Percentiles rank a stretch among this genome's conserved stretches.
These are phyloP conservation scores for Apophysomyces elegans DNA, from an alignment of 371 early-diverging fungal species.

Conservation along the genomic window DNA sequence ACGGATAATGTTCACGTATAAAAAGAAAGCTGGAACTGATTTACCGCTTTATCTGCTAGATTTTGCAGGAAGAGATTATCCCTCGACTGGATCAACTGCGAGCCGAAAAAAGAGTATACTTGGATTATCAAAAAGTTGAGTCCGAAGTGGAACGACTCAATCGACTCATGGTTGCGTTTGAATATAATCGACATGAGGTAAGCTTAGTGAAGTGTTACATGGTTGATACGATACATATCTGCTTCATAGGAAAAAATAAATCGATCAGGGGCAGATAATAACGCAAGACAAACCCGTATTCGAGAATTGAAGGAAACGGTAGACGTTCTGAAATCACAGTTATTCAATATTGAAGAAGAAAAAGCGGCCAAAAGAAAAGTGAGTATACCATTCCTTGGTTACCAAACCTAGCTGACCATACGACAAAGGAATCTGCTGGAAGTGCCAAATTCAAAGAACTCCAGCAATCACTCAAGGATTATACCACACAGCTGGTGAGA, in stretches of 20 bases:
- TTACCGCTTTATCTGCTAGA: slow-evolving; percentile 34
- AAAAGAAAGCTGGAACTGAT: background rate
- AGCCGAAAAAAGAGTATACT: slow-evolving; percentile 85
- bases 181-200: slow-evolving; percentile 71
- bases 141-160: slow-evolving; percentile 84
- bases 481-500: slow-evolving; percentile 77
- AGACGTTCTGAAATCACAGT: slow-evolving; percentile 49
- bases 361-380: slow-evolving; percentile 47
- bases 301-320: slow-evolving; percentile 29
- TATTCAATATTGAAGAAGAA: slow-evolving; percentile 52
- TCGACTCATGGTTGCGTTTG: slow-evolving; percentile 82
- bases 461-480: slow-evolving; percentile 73
- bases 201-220: background rate
- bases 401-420: background rate
- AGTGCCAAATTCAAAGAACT: slow-evolving; percentile 67
- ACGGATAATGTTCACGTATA: slow-evolving; percentile 10
- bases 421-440: slow-evolving; percentile 57
- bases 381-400: background rate
- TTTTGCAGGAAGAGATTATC: slow-evolving; percentile 88
- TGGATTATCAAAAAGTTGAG: slow-evolving; percentile 93
- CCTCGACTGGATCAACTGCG: slow-evolving; percentile 94
- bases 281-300: slow-evolving; percentile 33
- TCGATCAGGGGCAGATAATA: slow-evolving; percentile 44
- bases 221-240: background rate
- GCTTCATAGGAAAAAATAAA: slow-evolving; percentile 36